Evolutionary conservation across 768 basidiomycete genomes (phyloP).

Genomic region (Podaxis sp.): DNA sequence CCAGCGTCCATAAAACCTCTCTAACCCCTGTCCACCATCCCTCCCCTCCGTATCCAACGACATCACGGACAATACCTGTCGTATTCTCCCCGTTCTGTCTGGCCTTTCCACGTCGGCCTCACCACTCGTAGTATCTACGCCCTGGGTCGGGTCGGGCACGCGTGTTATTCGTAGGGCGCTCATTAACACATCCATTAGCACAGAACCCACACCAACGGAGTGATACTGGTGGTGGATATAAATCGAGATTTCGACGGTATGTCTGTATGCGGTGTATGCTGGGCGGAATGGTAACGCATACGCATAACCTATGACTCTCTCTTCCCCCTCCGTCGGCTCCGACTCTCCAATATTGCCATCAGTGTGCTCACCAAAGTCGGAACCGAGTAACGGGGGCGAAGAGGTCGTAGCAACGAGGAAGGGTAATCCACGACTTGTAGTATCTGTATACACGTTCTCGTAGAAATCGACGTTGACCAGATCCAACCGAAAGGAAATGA

Average conservation of each 20-base stretch:
- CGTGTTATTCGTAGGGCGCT: neutral
- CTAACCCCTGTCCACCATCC: conserved; percentile 19
- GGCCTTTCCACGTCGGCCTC: neutral
- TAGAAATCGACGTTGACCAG: conserved; percentile 8
- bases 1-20: conserved; percentile 24
- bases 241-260: conserved; percentile 24
- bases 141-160: neutral
- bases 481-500: conserved; percentile 22
- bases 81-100: conserved; percentile 10
- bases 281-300: conserved; percentile 22
- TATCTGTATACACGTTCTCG: neutral
- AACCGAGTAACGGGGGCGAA: neutral
- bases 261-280: conserved; percentile 20
- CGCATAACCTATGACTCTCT: conserved; percentile 20
- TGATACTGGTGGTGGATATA: conserved; percentile 20
- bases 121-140: too few species aligned
- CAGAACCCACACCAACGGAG: conserved; percentile 16
- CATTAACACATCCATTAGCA: conserved; percentile 15
- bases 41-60: conserved; percentile 18
- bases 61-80: conserved; percentile 22
- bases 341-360: neutral
- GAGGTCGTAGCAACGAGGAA: neutral
- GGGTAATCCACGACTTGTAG: neutral
- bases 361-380: too few species aligned
- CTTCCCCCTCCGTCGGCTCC: neutral